A percentile compares a stretch with the other conserved stretches of the same genome.
These are phyloP conservation scores for Aspergillus sp. DNA, from an alignment of 2,329 filamentous ascomycete genomes.

Conservation along the genomic window DNA sequence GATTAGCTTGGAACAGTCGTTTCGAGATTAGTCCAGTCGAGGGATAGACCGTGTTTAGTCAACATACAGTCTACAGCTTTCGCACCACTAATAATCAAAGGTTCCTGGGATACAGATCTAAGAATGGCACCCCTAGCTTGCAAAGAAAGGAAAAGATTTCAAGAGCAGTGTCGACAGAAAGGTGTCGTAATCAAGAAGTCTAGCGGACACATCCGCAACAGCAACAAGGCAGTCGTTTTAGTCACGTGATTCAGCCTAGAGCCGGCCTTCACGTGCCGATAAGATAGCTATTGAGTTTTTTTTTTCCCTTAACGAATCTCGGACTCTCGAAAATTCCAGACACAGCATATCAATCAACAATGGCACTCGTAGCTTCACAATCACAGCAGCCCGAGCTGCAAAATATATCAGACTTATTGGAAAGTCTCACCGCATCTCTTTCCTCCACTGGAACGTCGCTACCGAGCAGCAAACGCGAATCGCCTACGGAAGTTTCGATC, in stretches of 20 bases:
- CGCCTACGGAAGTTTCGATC: constrained; percentile 64
- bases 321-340: constrained; percentile 2
- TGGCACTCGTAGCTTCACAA: constrained; percentile 25
- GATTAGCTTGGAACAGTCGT: constrained; percentile 18
- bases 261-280: constrained; percentile 22
- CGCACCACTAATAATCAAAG: constrained; percentile 10
- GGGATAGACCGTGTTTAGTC: constrained; percentile 6
- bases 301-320: background rate
- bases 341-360: constrained; percentile 13
- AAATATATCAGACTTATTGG: constrained; percentile 32
- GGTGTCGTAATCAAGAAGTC: background rate
- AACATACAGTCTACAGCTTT: constrained; percentile 22
- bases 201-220: constrained; percentile 2
- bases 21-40: constrained; percentile 10
- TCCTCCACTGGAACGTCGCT: constrained; percentile 36
- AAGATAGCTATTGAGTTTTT: constrained; percentile 22
- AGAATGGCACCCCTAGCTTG: background rate
- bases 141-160: background rate
- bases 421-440: constrained; percentile 36
- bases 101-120: constrained; percentile 9
- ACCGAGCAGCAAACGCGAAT: constrained; percentile 30
- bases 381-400: constrained; percentile 21
- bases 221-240: background rate
- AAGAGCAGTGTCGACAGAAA: background rate
- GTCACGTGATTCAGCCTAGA: background rate